Conservation (phyloP, 768 basidiomycete species). For the Peribolospora baueri region DNA sequence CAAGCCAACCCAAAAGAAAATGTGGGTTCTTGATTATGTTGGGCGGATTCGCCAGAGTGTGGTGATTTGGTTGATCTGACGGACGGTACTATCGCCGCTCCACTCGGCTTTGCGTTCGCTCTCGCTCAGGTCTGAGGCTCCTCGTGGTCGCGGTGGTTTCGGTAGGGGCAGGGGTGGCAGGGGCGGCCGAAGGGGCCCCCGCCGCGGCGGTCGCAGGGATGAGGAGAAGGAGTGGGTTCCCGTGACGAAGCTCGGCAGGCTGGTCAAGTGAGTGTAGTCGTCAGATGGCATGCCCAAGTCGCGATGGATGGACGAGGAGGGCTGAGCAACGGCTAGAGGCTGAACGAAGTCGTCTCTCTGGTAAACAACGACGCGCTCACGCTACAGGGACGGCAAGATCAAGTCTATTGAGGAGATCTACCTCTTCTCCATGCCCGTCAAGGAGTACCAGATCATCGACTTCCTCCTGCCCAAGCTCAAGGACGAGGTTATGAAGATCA, state of each 20-base stretch:
- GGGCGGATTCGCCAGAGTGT: no score
- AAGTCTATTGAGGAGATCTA: slow-evolving; percentile 99
- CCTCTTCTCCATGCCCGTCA: slow-evolving; percentile 98
- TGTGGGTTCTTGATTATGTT: no score
- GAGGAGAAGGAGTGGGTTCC: slow-evolving; percentile 99
- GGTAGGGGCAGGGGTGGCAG: slow-evolving; percentile 26
- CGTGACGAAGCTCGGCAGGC: slow-evolving; percentile 95
- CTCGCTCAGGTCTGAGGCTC: no score
- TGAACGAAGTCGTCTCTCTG: no score
- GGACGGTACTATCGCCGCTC: no score
- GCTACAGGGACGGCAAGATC: slow-evolving; percentile 64
- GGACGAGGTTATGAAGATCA: slow-evolving; percentile 99
- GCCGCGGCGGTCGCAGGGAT: slow-evolving; percentile 93
- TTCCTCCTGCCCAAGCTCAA: slow-evolving; percentile 97
- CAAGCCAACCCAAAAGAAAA: no score
- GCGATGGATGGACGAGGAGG: no score
- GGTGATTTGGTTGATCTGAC: no score
- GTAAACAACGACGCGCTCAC: no score
- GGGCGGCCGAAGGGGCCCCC: slow-evolving; percentile 48
- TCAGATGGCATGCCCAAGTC: no score
- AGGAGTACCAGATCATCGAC: slow-evolving; percentile 99
- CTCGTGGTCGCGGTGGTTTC: slow-evolving; percentile 27
- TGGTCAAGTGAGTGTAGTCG: slow-evolving; percentile 36
- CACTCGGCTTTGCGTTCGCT: no score
- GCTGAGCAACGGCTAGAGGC: no score